Percentiles rank a stretch among this genome's conserved stretches.
Evolutionary conservation across 169 alveolate genomes (phyloP).

Genomic region (Neospora caninum): DNA sequence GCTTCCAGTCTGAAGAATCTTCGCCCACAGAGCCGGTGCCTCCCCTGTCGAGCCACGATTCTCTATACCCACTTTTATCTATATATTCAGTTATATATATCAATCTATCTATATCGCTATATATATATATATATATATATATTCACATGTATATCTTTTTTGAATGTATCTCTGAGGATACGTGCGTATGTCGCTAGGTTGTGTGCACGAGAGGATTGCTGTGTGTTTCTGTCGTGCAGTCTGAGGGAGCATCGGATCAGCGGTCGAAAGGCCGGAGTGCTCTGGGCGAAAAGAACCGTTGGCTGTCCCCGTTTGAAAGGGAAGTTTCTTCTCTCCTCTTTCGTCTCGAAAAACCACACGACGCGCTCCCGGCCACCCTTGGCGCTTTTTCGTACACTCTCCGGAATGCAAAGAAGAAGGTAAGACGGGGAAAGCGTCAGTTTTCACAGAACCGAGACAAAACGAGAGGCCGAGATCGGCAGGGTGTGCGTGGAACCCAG

Average conservation of each 20-base stretch:
- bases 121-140: conserved; percentile 21
- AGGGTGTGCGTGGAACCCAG: too few relatives aligned
- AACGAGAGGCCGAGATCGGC: too few relatives aligned
- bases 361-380: not conserved
- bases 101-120: not conserved
- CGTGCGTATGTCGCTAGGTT: too few relatives aligned
- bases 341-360: conserved; percentile 34
- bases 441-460: too few relatives aligned
- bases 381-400: conserved; percentile 21
- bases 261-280: too few relatives aligned
- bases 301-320: conserved; percentile 14
- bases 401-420: conserved; percentile 21
- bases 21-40: too few relatives aligned
- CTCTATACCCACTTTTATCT: too few relatives aligned
- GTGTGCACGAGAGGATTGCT: too few relatives aligned
- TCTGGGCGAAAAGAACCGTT: not conserved
- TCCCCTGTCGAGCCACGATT: too few relatives aligned
- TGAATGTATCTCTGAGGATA: not conserved
- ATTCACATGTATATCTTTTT: not conserved
- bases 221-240: not conserved
- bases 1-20: too few relatives aligned
- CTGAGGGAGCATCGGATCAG: not conserved
- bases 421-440: not conserved
- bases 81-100: not conserved
- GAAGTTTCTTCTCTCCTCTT: conserved; percentile 10